Conservation (phyloP, 306 rosid species). For the Corylus americana region DNA sequence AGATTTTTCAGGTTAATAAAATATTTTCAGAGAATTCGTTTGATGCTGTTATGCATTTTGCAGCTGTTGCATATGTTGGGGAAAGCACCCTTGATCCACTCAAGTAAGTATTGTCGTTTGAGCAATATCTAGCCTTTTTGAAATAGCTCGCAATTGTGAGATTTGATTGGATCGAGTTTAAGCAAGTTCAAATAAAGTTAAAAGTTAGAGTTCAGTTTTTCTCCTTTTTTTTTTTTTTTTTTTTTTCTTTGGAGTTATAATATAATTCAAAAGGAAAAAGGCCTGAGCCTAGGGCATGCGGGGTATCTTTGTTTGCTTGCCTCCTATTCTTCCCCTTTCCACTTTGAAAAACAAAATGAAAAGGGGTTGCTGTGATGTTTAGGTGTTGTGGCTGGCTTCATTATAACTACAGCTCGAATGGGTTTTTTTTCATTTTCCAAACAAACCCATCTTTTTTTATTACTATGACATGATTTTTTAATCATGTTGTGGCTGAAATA, state of each 20-base stretch:
- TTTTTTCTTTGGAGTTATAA: too few species aligned
- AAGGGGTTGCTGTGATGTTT: neutral
- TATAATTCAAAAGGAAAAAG: too few species aligned
- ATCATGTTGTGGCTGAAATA: too few species aligned
- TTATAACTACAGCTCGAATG: too few species aligned
- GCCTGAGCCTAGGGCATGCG: neutral
- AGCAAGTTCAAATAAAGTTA: neutral
- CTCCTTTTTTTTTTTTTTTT: too few species aligned
- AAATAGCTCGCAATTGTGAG: neutral
- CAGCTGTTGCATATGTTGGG: constrained; percentile 98
- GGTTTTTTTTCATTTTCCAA: neutral
- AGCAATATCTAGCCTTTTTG: constrained; percentile 10
- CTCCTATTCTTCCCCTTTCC: neutral
- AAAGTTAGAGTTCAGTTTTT: too few species aligned
- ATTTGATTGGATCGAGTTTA: neutral
- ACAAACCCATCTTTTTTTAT: neutral
- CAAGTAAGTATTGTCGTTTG: constrained; percentile 61
- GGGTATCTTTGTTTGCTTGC: neutral
- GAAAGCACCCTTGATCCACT: constrained; percentile 95
- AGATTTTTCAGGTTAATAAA: constrained; percentile 70
- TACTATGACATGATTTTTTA: too few species aligned
- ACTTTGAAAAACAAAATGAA: neutral
- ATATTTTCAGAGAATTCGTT: constrained; percentile 87
- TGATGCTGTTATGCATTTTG: constrained; percentile 99
- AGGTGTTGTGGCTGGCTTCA: too few species aligned